Evolutionary conservation across 257 asterid genomes (phyloP).

Genomic region (Ajuga chamaepitys): DNA sequence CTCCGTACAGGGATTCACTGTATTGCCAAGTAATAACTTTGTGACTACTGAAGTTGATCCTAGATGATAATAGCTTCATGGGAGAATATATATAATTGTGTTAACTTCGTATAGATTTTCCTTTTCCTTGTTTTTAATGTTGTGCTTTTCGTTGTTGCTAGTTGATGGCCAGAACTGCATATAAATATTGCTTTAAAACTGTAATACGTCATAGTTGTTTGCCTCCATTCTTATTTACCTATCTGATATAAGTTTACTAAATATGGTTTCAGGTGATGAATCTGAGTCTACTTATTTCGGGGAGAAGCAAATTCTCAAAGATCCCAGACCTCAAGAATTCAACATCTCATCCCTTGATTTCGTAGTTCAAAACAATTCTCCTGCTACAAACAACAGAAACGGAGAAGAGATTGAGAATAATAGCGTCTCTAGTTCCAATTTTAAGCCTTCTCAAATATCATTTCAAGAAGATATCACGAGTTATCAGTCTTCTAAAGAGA

Average conservation of each 20-base stretch:
- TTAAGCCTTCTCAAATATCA: constrained; percentile 28
- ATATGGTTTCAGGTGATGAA: constrained; percentile 30
- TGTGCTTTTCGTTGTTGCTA: not conserved
- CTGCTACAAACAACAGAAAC: constrained; percentile 9
- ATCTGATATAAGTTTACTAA: not conserved
- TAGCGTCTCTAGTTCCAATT: constrained; percentile 8
- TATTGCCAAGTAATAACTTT: not conserved
- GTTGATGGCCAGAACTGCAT: not conserved
- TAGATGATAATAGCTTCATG: not conserved
- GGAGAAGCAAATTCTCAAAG: constrained; percentile 22
- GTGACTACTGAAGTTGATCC: not conserved
- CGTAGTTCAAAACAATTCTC: constrained; percentile 16
- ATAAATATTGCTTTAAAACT: not conserved
- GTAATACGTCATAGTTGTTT: too few relatives aligned
- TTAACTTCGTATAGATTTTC: not conserved
- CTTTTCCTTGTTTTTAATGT: not conserved
- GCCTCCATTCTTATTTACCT: not conserved
- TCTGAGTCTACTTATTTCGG: constrained; percentile 17
- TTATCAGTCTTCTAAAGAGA: constrained; percentile 34
- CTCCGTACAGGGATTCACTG: not conserved
- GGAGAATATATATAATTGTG: not conserved
- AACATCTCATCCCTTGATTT: constrained; percentile 14
- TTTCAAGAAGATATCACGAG: constrained; percentile 18
- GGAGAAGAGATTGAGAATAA: constrained; percentile 22
- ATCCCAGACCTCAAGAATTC: constrained; percentile 8